Evolutionary conservation across 768 basidiomycete species (phyloP).

Genomic region (Calocybe cyanea): DNA sequence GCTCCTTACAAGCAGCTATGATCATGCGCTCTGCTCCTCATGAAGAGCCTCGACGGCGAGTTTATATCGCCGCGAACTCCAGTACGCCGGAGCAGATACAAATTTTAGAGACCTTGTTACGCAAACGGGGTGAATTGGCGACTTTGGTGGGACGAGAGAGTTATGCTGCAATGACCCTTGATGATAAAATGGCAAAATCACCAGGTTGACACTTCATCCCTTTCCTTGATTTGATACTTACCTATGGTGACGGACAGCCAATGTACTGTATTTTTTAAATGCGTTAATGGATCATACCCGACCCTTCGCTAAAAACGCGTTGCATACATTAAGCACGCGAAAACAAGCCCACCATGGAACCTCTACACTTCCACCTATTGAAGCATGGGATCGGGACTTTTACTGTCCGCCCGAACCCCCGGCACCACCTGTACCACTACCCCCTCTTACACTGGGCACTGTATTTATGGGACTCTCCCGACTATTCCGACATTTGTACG

Average conservation of each 20-base stretch:
- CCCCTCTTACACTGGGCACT: constrained; percentile 81
- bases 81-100: constrained; percentile 74
- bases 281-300: constrained; percentile 78
- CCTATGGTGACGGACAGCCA: constrained; percentile 43
- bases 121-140: constrained; percentile 78
- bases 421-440: constrained; percentile 68
- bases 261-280: constrained; percentile 83
- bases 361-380: constrained; percentile 56
- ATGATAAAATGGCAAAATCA: constrained; percentile 96
- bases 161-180: constrained; percentile 82
- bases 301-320: constrained; percentile 71
- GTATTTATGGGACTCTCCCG: constrained; percentile 82
- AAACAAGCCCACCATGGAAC: constrained; percentile 74
- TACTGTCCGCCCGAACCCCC: constrained; percentile 82
- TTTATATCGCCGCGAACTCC: constrained; percentile 81
- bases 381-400: constrained; percentile 98
- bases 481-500: constrained; percentile 84
- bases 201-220: constrained; percentile 56
- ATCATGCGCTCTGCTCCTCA: constrained; percentile 86
- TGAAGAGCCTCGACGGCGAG: constrained; percentile 74
- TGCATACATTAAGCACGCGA: constrained; percentile 58
- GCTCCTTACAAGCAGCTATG: constrained; percentile 88
- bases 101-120: constrained; percentile 63
- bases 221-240: neutral
- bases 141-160: constrained; percentile 80